Evolutionary conservation across 2,329 filamentous ascomycete species (phyloP).

Genomic region (Trichoderma arundinaceum): DNA sequence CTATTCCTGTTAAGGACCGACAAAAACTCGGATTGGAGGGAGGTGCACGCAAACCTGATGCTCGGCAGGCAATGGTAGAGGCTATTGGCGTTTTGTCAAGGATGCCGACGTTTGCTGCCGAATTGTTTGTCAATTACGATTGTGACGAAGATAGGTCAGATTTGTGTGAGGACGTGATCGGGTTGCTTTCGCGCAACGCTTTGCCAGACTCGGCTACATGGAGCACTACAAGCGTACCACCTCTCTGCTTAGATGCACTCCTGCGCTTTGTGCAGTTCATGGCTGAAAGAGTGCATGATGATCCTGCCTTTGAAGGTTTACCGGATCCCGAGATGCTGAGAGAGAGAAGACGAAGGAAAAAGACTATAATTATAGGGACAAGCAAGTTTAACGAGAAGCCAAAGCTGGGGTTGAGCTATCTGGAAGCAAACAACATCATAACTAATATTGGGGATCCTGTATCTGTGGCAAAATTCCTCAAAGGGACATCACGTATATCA

Average conservation of each 20-base stretch:
- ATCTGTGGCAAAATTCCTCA: conserved; percentile 85
- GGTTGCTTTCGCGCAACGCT: conserved; percentile 88
- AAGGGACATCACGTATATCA: conserved; percentile 84
- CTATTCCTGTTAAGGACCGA: conserved; percentile 88
- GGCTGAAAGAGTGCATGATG: conserved; percentile 79
- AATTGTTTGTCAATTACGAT: conserved; percentile 97
- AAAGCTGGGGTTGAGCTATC: conserved; percentile 83
- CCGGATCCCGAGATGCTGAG: conserved; percentile 69
- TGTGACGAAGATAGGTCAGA: conserved; percentile 91
- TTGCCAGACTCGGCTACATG: conserved; percentile 97
- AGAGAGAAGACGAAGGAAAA: conserved; percentile 79
- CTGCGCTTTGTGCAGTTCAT: conserved; percentile 92
- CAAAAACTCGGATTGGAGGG: conserved; percentile 93
- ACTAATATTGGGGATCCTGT: conserved; percentile 72
- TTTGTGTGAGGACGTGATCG: conserved; percentile 93
- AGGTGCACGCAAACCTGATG: conserved; percentile 88
- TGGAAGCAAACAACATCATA: conserved; percentile 86
- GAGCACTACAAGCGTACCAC: conserved; percentile 98
- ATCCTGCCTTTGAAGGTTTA: conserved; percentile 66
- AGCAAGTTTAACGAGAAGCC: conserved; percentile 95
- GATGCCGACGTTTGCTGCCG: conserved; percentile 92
- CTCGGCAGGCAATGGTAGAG: conserved; percentile 97
- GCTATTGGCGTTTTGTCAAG: conserved; percentile 89
- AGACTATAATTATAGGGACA: conserved; percentile 84
- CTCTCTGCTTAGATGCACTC: conserved; percentile 89